Conservation (phyloP, 2,329 filamentous ascomycete genomes). For the Ophiostoma tasmaniense region DNA sequence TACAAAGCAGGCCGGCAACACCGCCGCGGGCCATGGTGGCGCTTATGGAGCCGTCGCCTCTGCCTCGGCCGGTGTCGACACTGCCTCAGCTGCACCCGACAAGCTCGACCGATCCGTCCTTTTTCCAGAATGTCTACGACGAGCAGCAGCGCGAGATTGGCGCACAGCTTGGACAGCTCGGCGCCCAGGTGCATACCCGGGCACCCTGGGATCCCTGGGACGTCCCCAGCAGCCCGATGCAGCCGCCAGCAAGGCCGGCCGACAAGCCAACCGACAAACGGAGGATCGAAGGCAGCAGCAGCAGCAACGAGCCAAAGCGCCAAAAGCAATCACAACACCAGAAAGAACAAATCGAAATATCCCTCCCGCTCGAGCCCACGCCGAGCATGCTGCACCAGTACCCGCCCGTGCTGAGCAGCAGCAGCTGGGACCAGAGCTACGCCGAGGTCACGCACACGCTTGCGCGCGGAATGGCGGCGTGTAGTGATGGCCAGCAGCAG, state of each 20-base stretch:
- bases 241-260: not conserved
- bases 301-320: not conserved
- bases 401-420: conserved; percentile 22
- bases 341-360: conserved; percentile 21
- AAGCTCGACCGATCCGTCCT: conserved; percentile 35
- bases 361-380: conserved; percentile 28
- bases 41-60: conserved; percentile 5
- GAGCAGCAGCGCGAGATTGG: conserved; percentile 32
- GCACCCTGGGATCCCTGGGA: conserved; percentile 33
- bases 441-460: not conserved
- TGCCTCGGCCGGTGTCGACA: not conserved
- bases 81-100: not conserved
- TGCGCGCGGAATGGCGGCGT: conserved; percentile 2
- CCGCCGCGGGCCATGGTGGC: conserved; percentile 1
- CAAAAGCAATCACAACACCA: too few relatives aligned
- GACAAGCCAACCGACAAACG: not conserved
- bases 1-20: not conserved
- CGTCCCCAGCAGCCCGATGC: conserved; percentile 35
- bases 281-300: not conserved
- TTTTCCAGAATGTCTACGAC: conserved; percentile 41
- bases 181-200: conserved; percentile 5
- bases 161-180: conserved; percentile 13
- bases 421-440: conserved; percentile 8
- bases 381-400: conserved; percentile 34
- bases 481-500: conserved; percentile 9